Base-by-base conservation (phyloP, 1,284 basidiomycete genomes). In the Moesziomyces sp. region DNA sequence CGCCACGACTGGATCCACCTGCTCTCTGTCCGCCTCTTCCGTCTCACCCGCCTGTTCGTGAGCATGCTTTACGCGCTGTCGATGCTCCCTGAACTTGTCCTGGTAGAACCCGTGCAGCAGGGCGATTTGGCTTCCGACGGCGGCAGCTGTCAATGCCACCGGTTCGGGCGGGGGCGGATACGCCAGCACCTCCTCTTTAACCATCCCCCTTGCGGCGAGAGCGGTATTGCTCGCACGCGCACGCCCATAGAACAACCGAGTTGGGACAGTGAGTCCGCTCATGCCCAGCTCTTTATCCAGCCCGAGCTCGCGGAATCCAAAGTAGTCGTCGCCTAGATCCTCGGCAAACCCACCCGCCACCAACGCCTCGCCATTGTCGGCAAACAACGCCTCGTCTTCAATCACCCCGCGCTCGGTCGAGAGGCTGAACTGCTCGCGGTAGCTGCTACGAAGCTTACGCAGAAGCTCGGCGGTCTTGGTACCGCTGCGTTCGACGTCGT, bases 231-330 rank as follows among this genome's bases (percentile, higher is more conserved):
- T 50, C 14, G 49, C 30, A 24, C 52, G 30, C 18, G 47, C 48
- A 23, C 91, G 90, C 40, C 91, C 90, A 78, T 90, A 91, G 81
- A 94, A 89, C 35, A 97, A 84, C 58, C 88, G 89, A 80, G 90
- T 90, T 7, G 95, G 95, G 19, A 97, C 88, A 13, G 88, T 89
- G 52, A 97, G 87, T 66, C 88, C 91, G 1, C 90, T 88, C 69
- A 95, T 85, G n/a, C 93, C 93, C 57, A 93, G 87, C 83, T 97
- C 95, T 46, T 88, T 88, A 52, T 94, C 93, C 59, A 98, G 92
- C 21, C 95, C 95, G 45, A 95, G 86, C 81, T 93, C 93, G 56
- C 89, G 88, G 30, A 97, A 87, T 19, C 94, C 95, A 35, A 98
- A 89, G 85, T 94, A 97, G 85, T 98, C 95, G 78, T 97, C 94